Conservation (phyloP, 2,329 filamentous ascomycete genomes). For the Phialophora macrospora region DNA sequence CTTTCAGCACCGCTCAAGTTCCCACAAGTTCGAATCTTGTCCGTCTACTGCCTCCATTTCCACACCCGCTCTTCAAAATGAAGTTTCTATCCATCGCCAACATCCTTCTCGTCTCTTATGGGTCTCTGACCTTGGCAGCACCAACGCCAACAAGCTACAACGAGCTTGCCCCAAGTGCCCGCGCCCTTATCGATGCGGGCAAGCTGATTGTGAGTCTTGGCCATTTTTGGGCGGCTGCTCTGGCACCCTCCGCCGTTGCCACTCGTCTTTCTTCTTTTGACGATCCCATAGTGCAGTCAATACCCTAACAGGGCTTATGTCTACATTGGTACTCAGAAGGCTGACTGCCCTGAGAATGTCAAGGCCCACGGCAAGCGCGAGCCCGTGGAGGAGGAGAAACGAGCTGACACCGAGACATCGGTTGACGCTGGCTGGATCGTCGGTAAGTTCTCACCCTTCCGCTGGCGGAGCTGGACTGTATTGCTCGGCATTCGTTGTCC, state of each 20-base stretch:
- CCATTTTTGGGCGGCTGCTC: background rate
- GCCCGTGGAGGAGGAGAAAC: background rate
- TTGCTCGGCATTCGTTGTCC: no score
- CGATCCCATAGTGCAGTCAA: background rate
- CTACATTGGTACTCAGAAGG: background rate
- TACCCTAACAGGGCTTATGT: background rate
- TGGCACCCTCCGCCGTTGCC: background rate
- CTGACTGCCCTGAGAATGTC: background rate
- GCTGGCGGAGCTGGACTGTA: no score
- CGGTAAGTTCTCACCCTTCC: background rate
- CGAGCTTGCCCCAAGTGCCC: slow-evolving; percentile 2
- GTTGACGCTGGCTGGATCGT: slow-evolving; percentile 1
- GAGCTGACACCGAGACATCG: background rate
- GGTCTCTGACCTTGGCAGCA: slow-evolving; percentile 3
- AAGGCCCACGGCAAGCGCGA: background rate
- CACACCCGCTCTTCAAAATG: background rate
- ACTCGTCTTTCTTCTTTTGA: background rate
- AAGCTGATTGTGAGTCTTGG: background rate
- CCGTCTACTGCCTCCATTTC: background rate
- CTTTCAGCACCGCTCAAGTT: background rate
- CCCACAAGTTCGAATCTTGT: background rate
- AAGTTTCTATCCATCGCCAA: slow-evolving; percentile 1
- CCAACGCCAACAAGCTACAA: background rate
- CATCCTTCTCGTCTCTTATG: background rate
- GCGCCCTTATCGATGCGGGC: background rate